Evolutionary conservation across 2,329 filamentous ascomycete genomes (phyloP), one percentile per base, ranked within the genome.

Genomic region (Pseudocercospora pini-densiflorae): DNA sequence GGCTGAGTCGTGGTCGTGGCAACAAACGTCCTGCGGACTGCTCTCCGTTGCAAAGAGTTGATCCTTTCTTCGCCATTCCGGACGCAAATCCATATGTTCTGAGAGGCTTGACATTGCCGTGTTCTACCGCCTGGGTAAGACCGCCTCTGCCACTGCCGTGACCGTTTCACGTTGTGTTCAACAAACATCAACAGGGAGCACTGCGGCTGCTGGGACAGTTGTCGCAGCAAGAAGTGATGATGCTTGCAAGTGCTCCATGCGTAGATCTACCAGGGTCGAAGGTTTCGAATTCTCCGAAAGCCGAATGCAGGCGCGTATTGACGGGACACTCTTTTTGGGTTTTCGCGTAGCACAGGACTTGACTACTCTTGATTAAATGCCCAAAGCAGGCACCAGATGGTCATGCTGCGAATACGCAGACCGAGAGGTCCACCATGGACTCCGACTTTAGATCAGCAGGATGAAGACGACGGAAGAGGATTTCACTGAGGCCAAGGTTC

Each of bases 261-360:
- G 21, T 33, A 16, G 51, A 55, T 31, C 51, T 51, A 16, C 47
- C 10, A 31, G 27, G 51, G 23, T 19, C 14, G 23, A 31, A 55
- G 24, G 51, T 55, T 55, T 55, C 51, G n/a, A 31, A 31, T 31
- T 29, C 51, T 55, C 51, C 51, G 51, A 55, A 27, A 16, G 9
- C 16, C 23, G 23, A 55, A 51, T 51, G 47, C 51, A 55, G 51
- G 51, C 31, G 23, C 23, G 27, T 31, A 55, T 55, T 55, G 24
- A 16, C 6, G 14, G 21, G 14, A n/a, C 23, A 9, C 29, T 31
- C 29, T 31, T 31, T 31, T 31, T 31, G 29, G 29, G 29, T 19
- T 10, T 53, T 53, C 24, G 49, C 49, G 45, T 23, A 49, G 45
- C 45, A 49, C 49, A 10, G 23, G 24, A 27, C 7, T 53, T 53